Conservation (phyloP, 192 early-diverging fungal genomes). For the Mortierella antarctica region DNA sequence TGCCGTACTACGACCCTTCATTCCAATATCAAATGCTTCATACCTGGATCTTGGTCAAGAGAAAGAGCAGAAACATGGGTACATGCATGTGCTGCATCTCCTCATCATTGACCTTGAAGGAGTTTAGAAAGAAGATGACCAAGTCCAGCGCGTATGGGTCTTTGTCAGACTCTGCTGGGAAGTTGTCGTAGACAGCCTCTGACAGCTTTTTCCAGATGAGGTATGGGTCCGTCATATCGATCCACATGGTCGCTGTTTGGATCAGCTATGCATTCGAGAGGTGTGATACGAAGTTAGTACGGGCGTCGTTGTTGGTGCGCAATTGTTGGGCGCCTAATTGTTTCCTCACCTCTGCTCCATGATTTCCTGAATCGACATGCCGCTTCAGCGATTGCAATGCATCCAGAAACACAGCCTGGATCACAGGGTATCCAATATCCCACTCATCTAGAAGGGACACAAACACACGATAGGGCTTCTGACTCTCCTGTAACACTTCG, state of each 20-base stretch:
- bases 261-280: slow-evolving; percentile 59
- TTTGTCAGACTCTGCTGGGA: slow-evolving; percentile 44
- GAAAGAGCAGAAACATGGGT: slow-evolving; percentile 75
- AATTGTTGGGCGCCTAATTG: neutral
- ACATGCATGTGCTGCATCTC: slow-evolving; percentile 86
- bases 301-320: neutral
- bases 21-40: neutral
- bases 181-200: slow-evolving; percentile 60
- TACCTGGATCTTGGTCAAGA: slow-evolving; percentile 67
- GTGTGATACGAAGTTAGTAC: neutral
- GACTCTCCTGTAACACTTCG: slow-evolving; percentile 57
- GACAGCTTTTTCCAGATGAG: slow-evolving; percentile 84
- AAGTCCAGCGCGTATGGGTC: slow-evolving; percentile 63
- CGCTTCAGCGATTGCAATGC: slow-evolving; percentile 74
- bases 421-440: slow-evolving; percentile 81
- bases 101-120: slow-evolving; percentile 84
- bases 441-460: slow-evolving; percentile 90
- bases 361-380: slow-evolving; percentile 54
- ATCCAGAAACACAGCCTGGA: slow-evolving; percentile 79
- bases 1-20: no score
- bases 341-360: slow-evolving; percentile 52
- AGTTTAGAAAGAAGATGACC: slow-evolving; percentile 77
- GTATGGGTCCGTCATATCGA: slow-evolving; percentile 90
- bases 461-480: slow-evolving; percentile 81
- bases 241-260: slow-evolving; percentile 88